Percentiles rank a stretch among this genome's conserved stretches.
These are phyloP conservation scores for Bruguiera sexangula DNA, from an alignment of 345 rosid genomes.

Conservation along the genomic window DNA sequence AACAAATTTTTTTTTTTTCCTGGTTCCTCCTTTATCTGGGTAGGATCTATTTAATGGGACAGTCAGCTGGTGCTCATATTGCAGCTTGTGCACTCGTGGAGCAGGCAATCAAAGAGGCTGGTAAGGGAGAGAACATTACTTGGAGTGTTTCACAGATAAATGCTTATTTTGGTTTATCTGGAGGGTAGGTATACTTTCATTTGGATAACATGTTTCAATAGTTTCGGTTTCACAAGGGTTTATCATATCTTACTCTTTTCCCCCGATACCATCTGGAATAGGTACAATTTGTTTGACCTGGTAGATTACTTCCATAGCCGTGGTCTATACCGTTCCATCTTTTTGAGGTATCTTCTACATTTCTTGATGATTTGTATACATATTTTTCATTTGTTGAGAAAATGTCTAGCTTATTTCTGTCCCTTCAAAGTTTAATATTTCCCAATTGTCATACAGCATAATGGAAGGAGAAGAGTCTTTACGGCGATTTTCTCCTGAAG, in stretches of 20 bases:
- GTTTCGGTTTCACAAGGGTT: too few species aligned
- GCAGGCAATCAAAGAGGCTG: conserved; percentile 86
- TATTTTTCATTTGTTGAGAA: neutral
- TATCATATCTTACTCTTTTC: neutral
- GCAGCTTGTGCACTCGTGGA: conserved; percentile 86
- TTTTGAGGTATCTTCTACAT: conserved; percentile 50
- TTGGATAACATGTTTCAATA: neutral
- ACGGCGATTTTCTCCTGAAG: conserved; percentile 74
- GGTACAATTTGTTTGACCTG: conserved; percentile 84
- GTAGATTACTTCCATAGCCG: conserved; percentile 81
- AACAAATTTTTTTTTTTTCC: too few species aligned
- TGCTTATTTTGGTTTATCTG: conserved; percentile 88
- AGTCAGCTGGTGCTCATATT: conserved; percentile 98
- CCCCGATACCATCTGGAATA: conserved; percentile 31
- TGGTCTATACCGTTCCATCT: conserved; percentile 79
- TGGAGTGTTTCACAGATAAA: conserved; percentile 88
- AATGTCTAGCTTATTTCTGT: conserved; percentile 6
- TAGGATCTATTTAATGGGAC: conserved; percentile 94
- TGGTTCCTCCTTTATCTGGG: conserved; percentile 15
- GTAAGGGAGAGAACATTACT: conserved; percentile 61
- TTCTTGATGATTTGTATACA: neutral
- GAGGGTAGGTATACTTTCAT: conserved; percentile 53
- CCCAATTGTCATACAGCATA: conserved; percentile 47
- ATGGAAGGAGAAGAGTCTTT: conserved; percentile 96
- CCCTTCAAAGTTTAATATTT: neutral